A percentile compares a stretch with the other conserved stretches of the same genome.
phyloP scores from a whole-genome alignment of 2,329 filamentous ascomycete genomes.

The Diaporthe amygdali region DNA sequence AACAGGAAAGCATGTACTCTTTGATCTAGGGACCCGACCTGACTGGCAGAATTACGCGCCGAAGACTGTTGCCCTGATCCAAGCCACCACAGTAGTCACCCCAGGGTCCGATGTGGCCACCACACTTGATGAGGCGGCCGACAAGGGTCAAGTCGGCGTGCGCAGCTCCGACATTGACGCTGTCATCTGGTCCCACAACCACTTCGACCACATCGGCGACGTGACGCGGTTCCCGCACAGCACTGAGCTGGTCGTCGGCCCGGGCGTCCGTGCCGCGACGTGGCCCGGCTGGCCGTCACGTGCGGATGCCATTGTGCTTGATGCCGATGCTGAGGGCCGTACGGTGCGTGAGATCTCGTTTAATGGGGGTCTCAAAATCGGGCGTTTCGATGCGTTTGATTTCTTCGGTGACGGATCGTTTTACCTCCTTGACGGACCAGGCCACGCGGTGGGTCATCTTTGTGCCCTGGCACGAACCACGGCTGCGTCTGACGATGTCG shows the following conservation, averaged over 20 bases:
- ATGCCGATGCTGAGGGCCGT: conserved; percentile 31
- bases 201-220: conserved; percentile 57
- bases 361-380: conserved; percentile 32
- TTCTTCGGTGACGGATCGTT: conserved; percentile 32
- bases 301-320: conserved; percentile 31
- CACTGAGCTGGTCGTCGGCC: conserved; percentile 52
- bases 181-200: conserved; percentile 40
- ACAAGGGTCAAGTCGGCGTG: background rate
- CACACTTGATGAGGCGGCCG: conserved; percentile 42
- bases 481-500: conserved; percentile 7
- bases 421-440: conserved; percentile 31
- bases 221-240: conserved; percentile 44
- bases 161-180: conserved; percentile 22
- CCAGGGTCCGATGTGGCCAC: conserved; percentile 48
- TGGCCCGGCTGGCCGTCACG: conserved; percentile 49
- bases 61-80: conserved; percentile 35
- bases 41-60: conserved; percentile 46
- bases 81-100: conserved; percentile 1
- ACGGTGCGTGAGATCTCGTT: conserved; percentile 28
- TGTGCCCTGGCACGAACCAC: conserved; percentile 11
- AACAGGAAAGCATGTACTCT: conserved; percentile 31
- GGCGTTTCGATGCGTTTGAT: conserved; percentile 30
- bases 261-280: conserved; percentile 47
- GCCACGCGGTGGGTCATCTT: conserved; percentile 30
- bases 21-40: conserved; percentile 43